Percentiles rank a stretch among this genome's conserved stretches.
These are phyloP conservation scores for Exophiala sp. DNA, from an alignment of 2,329 filamentous ascomycete species.

Conservation along the genomic window DNA sequence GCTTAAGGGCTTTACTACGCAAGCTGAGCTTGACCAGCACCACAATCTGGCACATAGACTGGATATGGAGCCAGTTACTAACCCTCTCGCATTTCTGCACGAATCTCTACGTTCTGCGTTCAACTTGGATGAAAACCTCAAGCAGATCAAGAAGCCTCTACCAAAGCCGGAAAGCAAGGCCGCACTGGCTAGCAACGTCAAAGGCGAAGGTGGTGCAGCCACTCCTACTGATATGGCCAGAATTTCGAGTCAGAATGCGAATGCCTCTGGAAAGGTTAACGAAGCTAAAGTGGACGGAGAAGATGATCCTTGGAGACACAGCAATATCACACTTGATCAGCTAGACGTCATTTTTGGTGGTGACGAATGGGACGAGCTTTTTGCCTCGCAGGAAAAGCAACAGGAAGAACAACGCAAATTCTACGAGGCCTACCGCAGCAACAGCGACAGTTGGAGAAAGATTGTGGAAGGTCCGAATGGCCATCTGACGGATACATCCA, in stretches of 20 bases:
- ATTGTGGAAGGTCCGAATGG: constrained; percentile 21
- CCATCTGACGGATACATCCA: constrained; percentile 22
- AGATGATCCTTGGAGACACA: constrained; percentile 23
- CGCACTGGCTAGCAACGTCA: constrained; percentile 5
- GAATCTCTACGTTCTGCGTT: constrained; percentile 49
- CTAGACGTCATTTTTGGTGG: constrained; percentile 23
- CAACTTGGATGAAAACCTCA: constrained; percentile 49
- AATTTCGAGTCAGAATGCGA: constrained; percentile 13
- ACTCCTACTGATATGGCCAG: constrained; percentile 23
- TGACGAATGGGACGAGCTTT: constrained; percentile 26
- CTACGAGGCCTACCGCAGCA: constrained; percentile 21
- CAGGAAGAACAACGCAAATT: constrained; percentile 16
- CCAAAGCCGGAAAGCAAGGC: constrained; percentile 21
- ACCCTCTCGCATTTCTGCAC: constrained; percentile 56
- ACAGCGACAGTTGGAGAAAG: constrained; percentile 21
- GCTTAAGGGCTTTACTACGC: constrained; percentile 53
- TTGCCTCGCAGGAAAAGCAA: constrained; percentile 21
- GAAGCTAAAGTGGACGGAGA: constrained; percentile 1
- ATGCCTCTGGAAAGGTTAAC: background rate
- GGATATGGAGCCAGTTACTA: constrained; percentile 46
- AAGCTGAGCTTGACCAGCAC: constrained; percentile 55
- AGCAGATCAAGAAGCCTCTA: constrained; percentile 35
- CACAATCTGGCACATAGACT: constrained; percentile 51
- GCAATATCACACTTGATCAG: constrained; percentile 23
- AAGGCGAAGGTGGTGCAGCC: constrained; percentile 16